Base-by-base conservation (phyloP, 2,329 filamentous ascomycete species). In the Sporothrix euskadiensis region DNA sequence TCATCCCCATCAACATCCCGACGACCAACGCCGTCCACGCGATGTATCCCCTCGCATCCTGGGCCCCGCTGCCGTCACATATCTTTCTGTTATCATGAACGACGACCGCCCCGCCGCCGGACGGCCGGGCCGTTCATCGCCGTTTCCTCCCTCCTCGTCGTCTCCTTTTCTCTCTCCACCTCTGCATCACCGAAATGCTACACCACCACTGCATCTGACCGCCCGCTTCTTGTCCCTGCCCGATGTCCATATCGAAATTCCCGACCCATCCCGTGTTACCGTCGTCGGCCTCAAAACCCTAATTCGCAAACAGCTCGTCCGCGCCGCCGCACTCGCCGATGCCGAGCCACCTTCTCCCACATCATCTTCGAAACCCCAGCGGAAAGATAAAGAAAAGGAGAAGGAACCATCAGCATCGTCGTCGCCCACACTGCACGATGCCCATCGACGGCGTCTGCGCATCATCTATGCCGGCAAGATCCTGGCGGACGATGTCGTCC, bases 391-490 rank as follows among this genome's bases (percentile, higher is more conserved):
- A 14, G 65, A 65, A 19, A 63, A 65, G 1, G 57, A 69, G 56
- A 73, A 69, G 22, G 47, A 65, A 22, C 41, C 19, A n/a, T n/a
- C 22, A 9, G 47, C 61, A 1, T 47, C 54, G 26, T 59, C 71
- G 7, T 72, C 71, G 0, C 65, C 69, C 2, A 73, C 74, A 6
- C 47, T 73, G 8, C 65, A 47, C 22, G 69, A 75, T 41, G 78
- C 78, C 52, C 73, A 90, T 16, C 85, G 88, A 57, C 90, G 89
- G 75, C 91, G 94, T 49, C 88, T 98, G 44, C 93, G 95, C 74
- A 89, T 99, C 76, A 98, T 98, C 80, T 90, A 97, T 81, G 89
- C 93, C 69, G 96, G 96, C 75, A 94, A 93, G 79, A 91, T 97
- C 74, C 90, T 98, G 69, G 87, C 91, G 76, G 94, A 98, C 81